These are phyloP conservation scores for Amesomyces nigricolor DNA, from an alignment of 2,329 filamentous ascomycete genomes.

Conservation along the genomic window DNA sequence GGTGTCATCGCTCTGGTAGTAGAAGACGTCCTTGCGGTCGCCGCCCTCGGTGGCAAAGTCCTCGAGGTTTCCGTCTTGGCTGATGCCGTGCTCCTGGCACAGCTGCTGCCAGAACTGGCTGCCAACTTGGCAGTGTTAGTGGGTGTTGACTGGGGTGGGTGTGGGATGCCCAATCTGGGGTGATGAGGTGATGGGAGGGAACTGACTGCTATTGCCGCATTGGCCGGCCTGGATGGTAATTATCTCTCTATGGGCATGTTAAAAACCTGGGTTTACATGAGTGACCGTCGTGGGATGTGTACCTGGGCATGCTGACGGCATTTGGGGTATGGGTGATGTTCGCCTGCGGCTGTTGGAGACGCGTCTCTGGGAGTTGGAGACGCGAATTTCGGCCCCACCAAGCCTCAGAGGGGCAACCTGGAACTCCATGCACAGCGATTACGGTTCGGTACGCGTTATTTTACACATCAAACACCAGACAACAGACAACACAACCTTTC, in stretches of 20 bases:
- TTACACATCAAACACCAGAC: no score
- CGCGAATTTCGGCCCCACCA: slow-evolving; percentile 24
- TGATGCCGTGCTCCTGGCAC: slow-evolving; percentile 97
- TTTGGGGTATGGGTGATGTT: slow-evolving; percentile 14
- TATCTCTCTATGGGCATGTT: slow-evolving; percentile 66
- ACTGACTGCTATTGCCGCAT: slow-evolving; percentile 97
- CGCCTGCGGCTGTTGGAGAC: slow-evolving; percentile 10
- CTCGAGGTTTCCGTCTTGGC: slow-evolving; percentile 91
- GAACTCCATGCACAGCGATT: no score
- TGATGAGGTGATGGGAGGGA: slow-evolving; percentile 19
- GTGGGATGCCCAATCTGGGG: slow-evolving; percentile 14
- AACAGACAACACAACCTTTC: not conserved
- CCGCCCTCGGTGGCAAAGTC: slow-evolving; percentile 97
- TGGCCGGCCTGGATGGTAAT: slow-evolving; percentile 99
- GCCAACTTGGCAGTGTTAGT: slow-evolving; percentile 58
- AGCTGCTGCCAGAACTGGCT: slow-evolving; percentile 99
- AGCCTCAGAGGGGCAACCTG: slow-evolving; percentile 15
- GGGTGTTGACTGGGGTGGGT: slow-evolving; percentile 27
- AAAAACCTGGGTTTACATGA: not conserved
- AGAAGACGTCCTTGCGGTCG: slow-evolving; percentile 98
- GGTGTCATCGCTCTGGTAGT: slow-evolving; percentile 98
- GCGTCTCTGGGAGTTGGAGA: slow-evolving; percentile 20
- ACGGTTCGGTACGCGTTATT: no score
- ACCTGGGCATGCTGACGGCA: slow-evolving; percentile 34
- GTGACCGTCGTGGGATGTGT: not conserved